A percentile compares a stretch with the other conserved stretches of the same genome.
Conservation (phyloP, 441 rosid species). For the Erysimum cheiri region DNA sequence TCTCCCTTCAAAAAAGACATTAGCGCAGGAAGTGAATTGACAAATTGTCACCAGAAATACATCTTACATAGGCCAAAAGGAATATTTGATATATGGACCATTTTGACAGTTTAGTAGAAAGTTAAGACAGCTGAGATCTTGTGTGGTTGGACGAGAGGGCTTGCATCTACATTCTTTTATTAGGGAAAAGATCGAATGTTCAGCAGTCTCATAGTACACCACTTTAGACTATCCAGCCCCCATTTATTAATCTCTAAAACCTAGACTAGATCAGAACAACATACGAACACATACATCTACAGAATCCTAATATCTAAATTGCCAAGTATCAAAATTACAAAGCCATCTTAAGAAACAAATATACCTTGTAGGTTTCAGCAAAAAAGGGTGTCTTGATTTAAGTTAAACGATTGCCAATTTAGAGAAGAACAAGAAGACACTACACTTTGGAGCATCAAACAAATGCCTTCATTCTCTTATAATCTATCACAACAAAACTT, state of each 20-base stretch:
- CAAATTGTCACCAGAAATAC: conserved; percentile 17
- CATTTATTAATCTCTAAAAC: conserved; percentile 5
- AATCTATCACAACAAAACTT: not conserved
- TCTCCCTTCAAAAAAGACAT: conserved; percentile 61
- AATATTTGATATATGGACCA: conserved; percentile 3
- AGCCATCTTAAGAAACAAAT: not conserved
- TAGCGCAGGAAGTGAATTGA: conserved; percentile 32
- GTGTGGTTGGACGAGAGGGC: conserved; percentile 17
- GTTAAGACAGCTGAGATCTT: conserved; percentile 20
- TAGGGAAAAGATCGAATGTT: conserved; percentile 1
- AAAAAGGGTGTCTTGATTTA: not conserved
- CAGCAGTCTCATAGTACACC: conserved; percentile 2
- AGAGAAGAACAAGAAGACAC: conserved; percentile 28
- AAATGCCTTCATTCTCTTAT: conserved; percentile 12
- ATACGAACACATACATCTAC: conserved; percentile 3
- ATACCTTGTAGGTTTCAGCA: conserved; percentile 9
- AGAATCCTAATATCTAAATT: not conserved
- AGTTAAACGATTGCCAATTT: conserved; percentile 11
- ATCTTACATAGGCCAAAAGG: conserved; percentile 9
- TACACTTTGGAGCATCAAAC: not conserved
- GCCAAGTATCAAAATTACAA: not conserved
- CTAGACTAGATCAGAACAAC: conserved; percentile 17
- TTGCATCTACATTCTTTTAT: conserved; percentile 2
- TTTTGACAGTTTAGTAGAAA: conserved; percentile 1
- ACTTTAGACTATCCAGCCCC: not conserved